Evolutionary conservation across 2,329 filamentous ascomycete species (phyloP), one percentile per base, ranked within the genome.

Genomic region (Cercospora citrullina): DNA sequence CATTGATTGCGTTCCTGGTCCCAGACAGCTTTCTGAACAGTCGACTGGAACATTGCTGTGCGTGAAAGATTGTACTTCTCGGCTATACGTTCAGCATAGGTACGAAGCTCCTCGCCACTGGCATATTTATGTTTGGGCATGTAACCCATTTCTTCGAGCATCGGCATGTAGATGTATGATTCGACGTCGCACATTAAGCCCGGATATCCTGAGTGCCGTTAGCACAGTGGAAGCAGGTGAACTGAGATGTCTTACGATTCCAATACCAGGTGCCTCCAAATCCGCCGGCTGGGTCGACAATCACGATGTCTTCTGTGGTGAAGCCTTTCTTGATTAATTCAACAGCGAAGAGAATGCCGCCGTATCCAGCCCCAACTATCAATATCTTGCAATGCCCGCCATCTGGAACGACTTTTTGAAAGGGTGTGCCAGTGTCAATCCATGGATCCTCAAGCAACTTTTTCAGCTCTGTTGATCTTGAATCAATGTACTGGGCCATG

Each of bases 71-170:
- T 74, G 69, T 79, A 87, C 65, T 82, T 78, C 48, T 77, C 74
- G 5, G 80, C 82, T 16, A 87, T 80, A 1, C 76, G 75, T 6
- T 83, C 75, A 2, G 81, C 79, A 72, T 88, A 81, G 39, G 79
- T 75, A 0, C 82, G 80, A 18, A 88, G 67, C 70, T 86, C 84
- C 2, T 75, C 71, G 0, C 81, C 84, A 9, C 77, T 77, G 0
- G 81, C 77, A 69, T 85, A 86, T 51, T 81, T 81, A 53, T 85
- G 79, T 16, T 79, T 84, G 0, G 87, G 88, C 74, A 88, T 82
- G 72, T 87, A 88, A 0, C 83, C 84, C 1, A 81, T 87, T 75
- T 89, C 86, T 68, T 89, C 87, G 2, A 89, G 80, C 12, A 3
- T 53, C 14, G 87, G 87, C 77, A 89, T 76, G 72, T 89, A 90